phyloP scores from a whole-genome alignment of 1,139 yeast genomes.

The Geotrichum siamense region DNA sequence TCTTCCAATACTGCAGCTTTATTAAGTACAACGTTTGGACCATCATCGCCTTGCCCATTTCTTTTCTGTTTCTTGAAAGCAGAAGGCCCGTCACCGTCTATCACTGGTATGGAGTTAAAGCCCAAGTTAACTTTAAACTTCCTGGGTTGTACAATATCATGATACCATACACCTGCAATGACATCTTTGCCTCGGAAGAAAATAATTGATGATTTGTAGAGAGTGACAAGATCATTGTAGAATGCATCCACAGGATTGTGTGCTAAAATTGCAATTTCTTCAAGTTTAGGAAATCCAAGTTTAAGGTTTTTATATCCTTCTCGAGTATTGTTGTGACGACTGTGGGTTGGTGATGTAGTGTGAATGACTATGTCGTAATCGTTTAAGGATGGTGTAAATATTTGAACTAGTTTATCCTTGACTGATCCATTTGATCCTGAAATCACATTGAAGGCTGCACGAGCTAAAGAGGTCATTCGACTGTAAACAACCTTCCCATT shows the following conservation, averaged over 20 bases:
- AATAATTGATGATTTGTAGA: slow-evolving; percentile 45
- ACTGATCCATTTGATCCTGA: slow-evolving; percentile 37
- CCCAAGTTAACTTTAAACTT: slow-evolving; percentile 77
- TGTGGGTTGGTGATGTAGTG: slow-evolving; percentile 29
- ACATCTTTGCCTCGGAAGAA: slow-evolving; percentile 49
- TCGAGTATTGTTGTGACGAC: slow-evolving; percentile 41
- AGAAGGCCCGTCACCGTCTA: slow-evolving; percentile 31
- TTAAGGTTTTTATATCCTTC: slow-evolving; percentile 60
- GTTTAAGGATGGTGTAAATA: slow-evolving; percentile 72
- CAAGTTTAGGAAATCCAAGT: slow-evolving; percentile 22
- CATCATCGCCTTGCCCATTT: slow-evolving; percentile 21
- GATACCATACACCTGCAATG: slow-evolving; percentile 75
- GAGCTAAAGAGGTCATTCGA: slow-evolving; percentile 78
- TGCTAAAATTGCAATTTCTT: slow-evolving; percentile 20
- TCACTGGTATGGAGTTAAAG: slow-evolving; percentile 61
- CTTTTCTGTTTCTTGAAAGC: slow-evolving; percentile 10
- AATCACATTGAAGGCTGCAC: slow-evolving; percentile 58
- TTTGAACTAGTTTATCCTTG: slow-evolving; percentile 42
- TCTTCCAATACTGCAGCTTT: slow-evolving; percentile 70
- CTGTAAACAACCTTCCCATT: slow-evolving; percentile 52
- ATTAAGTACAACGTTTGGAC: slow-evolving; percentile 49
- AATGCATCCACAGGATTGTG: slow-evolving; percentile 24
- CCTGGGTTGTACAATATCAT: slow-evolving; percentile 45
- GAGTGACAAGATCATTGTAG: slow-evolving; percentile 27
- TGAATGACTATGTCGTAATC: slow-evolving; percentile 78